Conservation (phyloP, 129 eudicot genomes). For the Scalesia atractyloides region DNA sequence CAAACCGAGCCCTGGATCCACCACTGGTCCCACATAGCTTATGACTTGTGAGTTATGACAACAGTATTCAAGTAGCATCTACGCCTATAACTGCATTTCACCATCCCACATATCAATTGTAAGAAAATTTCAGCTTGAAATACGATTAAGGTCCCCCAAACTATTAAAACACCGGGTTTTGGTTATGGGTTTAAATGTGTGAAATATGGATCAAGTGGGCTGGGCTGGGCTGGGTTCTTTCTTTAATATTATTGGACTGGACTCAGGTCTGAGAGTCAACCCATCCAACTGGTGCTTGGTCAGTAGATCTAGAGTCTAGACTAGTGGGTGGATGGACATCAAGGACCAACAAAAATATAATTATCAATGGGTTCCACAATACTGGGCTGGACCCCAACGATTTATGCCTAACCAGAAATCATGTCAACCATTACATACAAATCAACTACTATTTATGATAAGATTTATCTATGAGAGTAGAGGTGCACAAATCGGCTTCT, state of each 20-base stretch:
- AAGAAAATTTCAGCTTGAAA: too few species aligned
- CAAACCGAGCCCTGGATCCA: too few species aligned
- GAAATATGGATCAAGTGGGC: neutral
- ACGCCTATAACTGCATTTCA: too few species aligned
- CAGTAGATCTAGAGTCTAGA: neutral
- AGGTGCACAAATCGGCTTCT: too few species aligned
- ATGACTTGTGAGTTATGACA: too few species aligned
- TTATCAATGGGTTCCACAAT: conserved; percentile 8
- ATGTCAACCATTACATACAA: conserved; percentile 27
- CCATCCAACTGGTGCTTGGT: neutral
- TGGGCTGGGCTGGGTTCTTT: conserved; percentile 10
- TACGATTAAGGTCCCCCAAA: too few species aligned
- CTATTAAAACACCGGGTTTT: too few species aligned
- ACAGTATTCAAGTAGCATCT: too few species aligned
- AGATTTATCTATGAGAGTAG: conserved; percentile 21
- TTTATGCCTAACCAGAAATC: conserved; percentile 35
- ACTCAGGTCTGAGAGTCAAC: conserved; percentile 3
- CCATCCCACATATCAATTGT: too few species aligned
- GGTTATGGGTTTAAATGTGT: neutral
- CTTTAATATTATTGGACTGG: neutral
- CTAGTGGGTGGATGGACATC: neutral
- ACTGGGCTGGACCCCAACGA: conserved; percentile 35
- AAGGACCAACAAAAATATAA: conserved; percentile 21
- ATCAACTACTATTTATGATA: conserved; percentile 27
- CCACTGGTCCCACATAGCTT: too few species aligned